Conservation (phyloP, 1,284 basidiomycete species). For the Rhizopogon hawkerae region DNA sequence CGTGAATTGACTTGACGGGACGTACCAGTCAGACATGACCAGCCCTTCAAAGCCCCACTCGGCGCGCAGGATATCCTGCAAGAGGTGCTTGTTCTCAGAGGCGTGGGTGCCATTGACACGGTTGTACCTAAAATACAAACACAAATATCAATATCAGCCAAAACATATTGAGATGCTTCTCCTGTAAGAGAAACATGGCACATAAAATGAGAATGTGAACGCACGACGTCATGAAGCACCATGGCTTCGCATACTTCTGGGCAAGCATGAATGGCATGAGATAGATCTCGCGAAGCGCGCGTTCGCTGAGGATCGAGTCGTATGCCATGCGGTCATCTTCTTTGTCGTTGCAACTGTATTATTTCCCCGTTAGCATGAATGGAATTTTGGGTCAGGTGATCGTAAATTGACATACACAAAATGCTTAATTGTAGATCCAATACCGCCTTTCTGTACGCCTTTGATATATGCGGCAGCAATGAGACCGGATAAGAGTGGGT, state of each 20-base stretch:
- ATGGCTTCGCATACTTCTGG: conserved; percentile 60
- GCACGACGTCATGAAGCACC: conserved; percentile 67
- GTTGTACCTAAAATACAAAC: conserved; percentile 41
- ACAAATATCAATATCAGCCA: not conserved
- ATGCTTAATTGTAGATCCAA: conserved; percentile 68
- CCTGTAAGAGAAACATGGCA: not conserved
- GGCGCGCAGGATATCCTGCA: conserved; percentile 59
- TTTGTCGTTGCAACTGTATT: conserved; percentile 55
- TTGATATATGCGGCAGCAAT: conserved; percentile 67
- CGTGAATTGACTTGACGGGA: not conserved
- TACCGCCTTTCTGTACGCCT: conserved; percentile 63
- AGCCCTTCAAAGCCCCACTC: conserved; percentile 72
- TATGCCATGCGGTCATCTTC: conserved; percentile 62
- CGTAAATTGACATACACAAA: conserved; percentile 42
- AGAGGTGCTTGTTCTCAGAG: conserved; percentile 56
- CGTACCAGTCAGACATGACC: conserved; percentile 76
- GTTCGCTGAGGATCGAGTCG: conserved; percentile 52
- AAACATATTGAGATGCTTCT: not conserved
- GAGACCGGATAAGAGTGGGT: conserved; percentile 64
- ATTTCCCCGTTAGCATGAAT: not conserved
- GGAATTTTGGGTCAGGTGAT: not conserved
- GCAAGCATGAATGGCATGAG: conserved; percentile 80
- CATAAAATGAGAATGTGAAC: conserved; percentile 17
- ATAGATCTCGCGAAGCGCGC: conserved; percentile 76
- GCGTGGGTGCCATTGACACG: conserved; percentile 66